These are phyloP conservation scores for Fagopyrum homotropicum DNA, from an alignment of 148 eudicot species.

Conservation along the genomic window DNA sequence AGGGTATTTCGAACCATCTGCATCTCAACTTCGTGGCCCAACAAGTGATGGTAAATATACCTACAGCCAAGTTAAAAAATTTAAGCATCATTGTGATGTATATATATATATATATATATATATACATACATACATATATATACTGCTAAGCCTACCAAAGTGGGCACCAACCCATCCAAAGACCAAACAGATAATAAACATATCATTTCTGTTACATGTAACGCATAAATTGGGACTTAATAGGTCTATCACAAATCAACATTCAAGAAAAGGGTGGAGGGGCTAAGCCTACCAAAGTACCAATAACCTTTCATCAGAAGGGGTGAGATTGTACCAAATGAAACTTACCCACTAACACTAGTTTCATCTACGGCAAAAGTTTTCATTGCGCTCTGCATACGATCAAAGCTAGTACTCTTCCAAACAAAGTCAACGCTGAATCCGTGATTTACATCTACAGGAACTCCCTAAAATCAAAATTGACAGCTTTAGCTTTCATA, in stretches of 20 bases:
- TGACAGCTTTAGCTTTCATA: neutral
- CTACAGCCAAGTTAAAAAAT: conserved; percentile 26
- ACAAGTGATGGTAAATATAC: conserved; percentile 87
- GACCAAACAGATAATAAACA: neutral
- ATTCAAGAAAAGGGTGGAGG: neutral
- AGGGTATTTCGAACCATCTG: conserved; percentile 92
- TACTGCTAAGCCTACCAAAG: neutral
- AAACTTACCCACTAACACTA: conserved; percentile 96
- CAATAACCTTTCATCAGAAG: neutral
- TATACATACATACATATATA: neutral
- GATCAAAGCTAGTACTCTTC: conserved; percentile 98
- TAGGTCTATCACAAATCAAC: neutral
- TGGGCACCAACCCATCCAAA: neutral
- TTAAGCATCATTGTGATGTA: neutral
- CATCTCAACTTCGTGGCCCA: conserved; percentile 99
- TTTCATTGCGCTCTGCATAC: conserved; percentile 99
- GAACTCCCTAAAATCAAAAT: conserved; percentile 67
- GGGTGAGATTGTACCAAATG: neutral
- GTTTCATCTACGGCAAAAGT: conserved; percentile 98
- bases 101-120: neutral
- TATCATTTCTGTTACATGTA: neutral
- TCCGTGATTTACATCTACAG: conserved; percentile 86
- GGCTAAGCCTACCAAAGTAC: neutral
- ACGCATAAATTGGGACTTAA: neutral
- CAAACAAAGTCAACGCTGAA: conserved; percentile 95